A percentile compares a stretch with the other conserved stretches of the same genome.
These are phyloP conservation scores for Loxodes magnus DNA, from an alignment of 73 alveolate genomes.

Conservation along the genomic window DNA sequence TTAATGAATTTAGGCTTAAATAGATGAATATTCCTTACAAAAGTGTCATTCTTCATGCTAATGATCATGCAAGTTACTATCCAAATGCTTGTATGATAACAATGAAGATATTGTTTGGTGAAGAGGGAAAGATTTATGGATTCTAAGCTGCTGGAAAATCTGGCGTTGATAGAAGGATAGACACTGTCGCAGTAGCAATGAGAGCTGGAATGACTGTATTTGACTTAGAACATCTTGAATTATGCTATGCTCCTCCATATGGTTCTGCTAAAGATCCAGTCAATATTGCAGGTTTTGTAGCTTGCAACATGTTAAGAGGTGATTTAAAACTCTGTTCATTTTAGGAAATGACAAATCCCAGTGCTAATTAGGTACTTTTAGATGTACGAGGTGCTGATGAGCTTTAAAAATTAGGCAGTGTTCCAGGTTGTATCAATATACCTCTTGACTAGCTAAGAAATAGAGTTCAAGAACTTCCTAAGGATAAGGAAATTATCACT, in stretches of 20 bases:
- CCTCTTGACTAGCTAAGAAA: too few relatives aligned
- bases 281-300: constrained; percentile 9
- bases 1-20: constrained; percentile 5
- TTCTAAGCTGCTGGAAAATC: constrained; percentile 1
- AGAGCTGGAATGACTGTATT: neutral
- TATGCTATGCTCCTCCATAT: constrained; percentile 17
- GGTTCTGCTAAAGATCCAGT: constrained; percentile 14
- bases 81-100: constrained; percentile 2
- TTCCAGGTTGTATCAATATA: too few relatives aligned
- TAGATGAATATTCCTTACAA: neutral
- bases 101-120: constrained; percentile 4
- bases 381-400: too few relatives aligned
- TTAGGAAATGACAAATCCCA: too few relatives aligned
- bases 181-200: constrained; percentile 6
- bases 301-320: too few relatives aligned
- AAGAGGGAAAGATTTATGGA: constrained; percentile 7
- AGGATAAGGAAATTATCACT: too few relatives aligned
- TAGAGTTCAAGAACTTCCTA: too few relatives aligned
- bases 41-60: constrained; percentile 7
- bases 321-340: too few relatives aligned
- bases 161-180: constrained; percentile 18
- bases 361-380: too few relatives aligned
- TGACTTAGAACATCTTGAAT: constrained; percentile 7
- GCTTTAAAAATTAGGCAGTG: too few relatives aligned
- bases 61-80: constrained; percentile 9